phyloP scores from a whole-genome alignment of 2,329 filamentous ascomycete species.

The Colletotrichum agaves region DNA sequence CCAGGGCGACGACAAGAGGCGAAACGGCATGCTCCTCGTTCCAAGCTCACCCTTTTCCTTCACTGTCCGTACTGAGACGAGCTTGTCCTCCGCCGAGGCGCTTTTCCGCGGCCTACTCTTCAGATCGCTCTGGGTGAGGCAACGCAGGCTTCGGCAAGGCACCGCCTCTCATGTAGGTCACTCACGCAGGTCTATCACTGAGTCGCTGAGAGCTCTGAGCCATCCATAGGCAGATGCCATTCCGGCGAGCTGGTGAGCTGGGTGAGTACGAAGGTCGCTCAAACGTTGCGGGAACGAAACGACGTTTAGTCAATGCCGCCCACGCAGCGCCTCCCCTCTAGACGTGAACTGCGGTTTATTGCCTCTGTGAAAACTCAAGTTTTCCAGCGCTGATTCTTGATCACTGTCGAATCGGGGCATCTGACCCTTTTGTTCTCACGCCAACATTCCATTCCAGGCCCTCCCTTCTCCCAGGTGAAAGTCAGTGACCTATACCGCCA shows the following conservation, averaged over 20 bases:
- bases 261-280: too few relatives aligned
- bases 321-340: background rate
- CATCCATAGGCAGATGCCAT: too few relatives aligned
- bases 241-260: background rate
- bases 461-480: background rate
- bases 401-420: background rate
- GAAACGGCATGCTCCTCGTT: background rate
- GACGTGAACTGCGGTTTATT: background rate
- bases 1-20: background rate
- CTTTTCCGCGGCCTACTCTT: background rate
- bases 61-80: background rate
- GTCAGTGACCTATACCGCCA: background rate
- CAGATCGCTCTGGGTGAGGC: background rate
- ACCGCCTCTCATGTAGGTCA: background rate
- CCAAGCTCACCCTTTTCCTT: background rate
- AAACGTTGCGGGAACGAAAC: too few relatives aligned
- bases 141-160: background rate
- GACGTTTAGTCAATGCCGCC: too few relatives aligned
- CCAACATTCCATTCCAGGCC: conserved; percentile 10
- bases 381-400: background rate
- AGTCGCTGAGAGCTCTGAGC: background rate
- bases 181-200: background rate
- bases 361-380: background rate
- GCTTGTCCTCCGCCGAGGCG: background rate
- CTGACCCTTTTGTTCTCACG: background rate